phyloP scores from a whole-genome alignment of 768 basidiomycete genomes.

The Albatrellus ellisii region DNA sequence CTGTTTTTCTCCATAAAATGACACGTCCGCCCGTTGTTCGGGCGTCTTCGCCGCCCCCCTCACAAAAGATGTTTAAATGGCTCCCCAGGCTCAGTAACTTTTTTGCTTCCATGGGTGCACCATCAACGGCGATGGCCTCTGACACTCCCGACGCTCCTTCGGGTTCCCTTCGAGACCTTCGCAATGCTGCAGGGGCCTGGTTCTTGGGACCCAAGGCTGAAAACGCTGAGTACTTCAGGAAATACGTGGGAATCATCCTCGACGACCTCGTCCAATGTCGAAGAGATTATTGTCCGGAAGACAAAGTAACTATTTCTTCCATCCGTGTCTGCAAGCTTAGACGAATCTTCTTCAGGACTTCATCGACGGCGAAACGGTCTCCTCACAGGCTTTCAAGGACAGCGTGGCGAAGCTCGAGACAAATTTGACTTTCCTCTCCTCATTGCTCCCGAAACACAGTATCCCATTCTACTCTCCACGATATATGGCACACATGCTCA shows the following conservation, averaged over 20 bases:
- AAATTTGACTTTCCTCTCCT: constrained; percentile 10
- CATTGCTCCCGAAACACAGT: constrained; percentile 19
- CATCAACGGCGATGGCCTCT: background rate
- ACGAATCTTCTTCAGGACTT: constrained; percentile 12
- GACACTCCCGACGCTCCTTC: background rate
- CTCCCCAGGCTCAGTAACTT: background rate
- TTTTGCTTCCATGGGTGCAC: background rate
- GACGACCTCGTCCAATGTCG: constrained; percentile 16
- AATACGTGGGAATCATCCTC: constrained; percentile 17
- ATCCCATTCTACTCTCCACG: constrained; percentile 28
- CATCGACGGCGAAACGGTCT: constrained; percentile 11
- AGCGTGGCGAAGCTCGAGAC: constrained; percentile 15
- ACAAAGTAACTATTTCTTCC: constrained; percentile 15
- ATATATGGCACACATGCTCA: constrained; percentile 28
- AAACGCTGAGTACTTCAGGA: constrained; percentile 20
- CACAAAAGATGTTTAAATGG: constrained; percentile 3
- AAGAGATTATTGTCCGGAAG: constrained; percentile 19
- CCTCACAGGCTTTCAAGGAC: constrained; percentile 14
- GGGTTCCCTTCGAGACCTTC: constrained; percentile 6
- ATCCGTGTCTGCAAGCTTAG: background rate
- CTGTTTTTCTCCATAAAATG: background rate
- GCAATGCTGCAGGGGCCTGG: constrained; percentile 22
- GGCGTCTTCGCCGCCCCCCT: background rate
- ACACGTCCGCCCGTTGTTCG: background rate
- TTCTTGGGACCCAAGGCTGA: constrained; percentile 29